Percentiles rank a stretch among this genome's conserved stretches.
These are phyloP conservation scores for Solanum habrochaites DNA, from an alignment of 257 asterid genomes.

Conservation along the genomic window DNA sequence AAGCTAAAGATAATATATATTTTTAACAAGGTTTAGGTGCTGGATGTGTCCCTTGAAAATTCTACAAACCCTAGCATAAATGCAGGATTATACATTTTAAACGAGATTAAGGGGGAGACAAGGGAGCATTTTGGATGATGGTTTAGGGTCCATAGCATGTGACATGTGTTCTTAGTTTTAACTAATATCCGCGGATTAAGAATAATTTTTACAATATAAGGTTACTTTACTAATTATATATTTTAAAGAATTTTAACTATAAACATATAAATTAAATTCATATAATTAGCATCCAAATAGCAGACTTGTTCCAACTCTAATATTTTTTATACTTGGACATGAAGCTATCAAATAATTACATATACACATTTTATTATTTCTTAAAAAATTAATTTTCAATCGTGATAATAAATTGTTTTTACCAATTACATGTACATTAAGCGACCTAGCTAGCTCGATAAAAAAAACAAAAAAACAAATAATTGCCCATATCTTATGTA, in stretches of 20 bases:
- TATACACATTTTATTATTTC: neutral
- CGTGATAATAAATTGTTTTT: neutral
- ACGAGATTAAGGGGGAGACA: conserved; percentile 25
- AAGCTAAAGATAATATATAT: neutral
- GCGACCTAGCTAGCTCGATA: neutral
- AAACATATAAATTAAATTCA: neutral
- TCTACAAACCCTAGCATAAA: conserved; percentile 37
- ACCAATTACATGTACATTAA: neutral
- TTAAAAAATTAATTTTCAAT: neutral
- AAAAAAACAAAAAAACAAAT: neutral
- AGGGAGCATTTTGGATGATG: conserved; percentile 15
- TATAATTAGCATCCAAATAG: conserved; percentile 2
- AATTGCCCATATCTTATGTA: neutral
- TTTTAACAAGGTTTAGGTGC: neutral
- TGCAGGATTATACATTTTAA: conserved; percentile 9
- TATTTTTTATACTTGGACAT: neutral
- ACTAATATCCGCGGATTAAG: neutral
- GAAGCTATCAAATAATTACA: neutral
- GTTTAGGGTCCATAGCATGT: conserved; percentile 27
- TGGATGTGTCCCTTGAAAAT: conserved; percentile 17
- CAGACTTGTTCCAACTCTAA: neutral
- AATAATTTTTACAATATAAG: neutral
- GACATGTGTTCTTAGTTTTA: neutral
- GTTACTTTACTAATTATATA: neutral
- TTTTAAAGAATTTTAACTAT: neutral